A percentile compares a stretch with the other conserved stretches of the same genome.
These are phyloP conservation scores for Agrostemma githago DNA, from an alignment of 148 eudicot species.

Conservation along the genomic window DNA sequence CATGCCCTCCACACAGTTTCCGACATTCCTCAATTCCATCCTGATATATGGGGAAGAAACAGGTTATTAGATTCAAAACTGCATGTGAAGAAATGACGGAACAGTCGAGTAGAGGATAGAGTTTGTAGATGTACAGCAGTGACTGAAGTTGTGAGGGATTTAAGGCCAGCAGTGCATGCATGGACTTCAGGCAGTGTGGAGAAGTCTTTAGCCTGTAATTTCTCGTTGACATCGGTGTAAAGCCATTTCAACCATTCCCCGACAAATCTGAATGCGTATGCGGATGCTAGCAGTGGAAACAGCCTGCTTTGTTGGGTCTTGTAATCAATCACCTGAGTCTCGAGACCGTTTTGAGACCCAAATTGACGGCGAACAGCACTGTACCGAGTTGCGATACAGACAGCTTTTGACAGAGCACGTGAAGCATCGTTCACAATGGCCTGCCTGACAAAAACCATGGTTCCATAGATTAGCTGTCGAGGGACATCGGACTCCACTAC, in stretches of 20 bases:
- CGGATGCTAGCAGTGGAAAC: slow-evolving; percentile 95
- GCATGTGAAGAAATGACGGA: neutral
- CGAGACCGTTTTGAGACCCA: slow-evolving; percentile 84
- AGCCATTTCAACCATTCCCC: slow-evolving; percentile 95
- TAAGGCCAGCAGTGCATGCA: slow-evolving; percentile 97
- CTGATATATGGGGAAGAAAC: slow-evolving; percentile 26
- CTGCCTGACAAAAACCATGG: slow-evolving; percentile 91
- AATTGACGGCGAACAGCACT: slow-evolving; percentile 95
- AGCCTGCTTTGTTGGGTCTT: slow-evolving; percentile 97
- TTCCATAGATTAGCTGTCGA: slow-evolving; percentile 85
- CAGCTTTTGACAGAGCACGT: slow-evolving; percentile 76
- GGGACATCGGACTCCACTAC: slow-evolving; percentile 69
- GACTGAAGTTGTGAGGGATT: slow-evolving; percentile 83
- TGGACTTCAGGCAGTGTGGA: slow-evolving; percentile 97
- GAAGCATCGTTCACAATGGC: slow-evolving; percentile 87
- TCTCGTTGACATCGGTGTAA: slow-evolving; percentile 77
- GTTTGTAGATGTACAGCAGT: slow-evolving; percentile 63
- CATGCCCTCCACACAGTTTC: slow-evolving; percentile 96
- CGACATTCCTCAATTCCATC: slow-evolving; percentile 95
- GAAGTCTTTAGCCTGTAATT: slow-evolving; percentile 79
- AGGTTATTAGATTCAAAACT: too few species aligned
- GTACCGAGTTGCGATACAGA: slow-evolving; percentile 91
- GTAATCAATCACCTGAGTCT: slow-evolving; percentile 97
- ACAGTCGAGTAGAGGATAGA: neutral
- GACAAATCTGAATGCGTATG: slow-evolving; percentile 92